A percentile compares a stretch with the other conserved stretches of the same genome.
These are phyloP conservation scores for Capsicum rhomboideum DNA, from an alignment of 257 asterid genomes.

Conservation along the genomic window DNA sequence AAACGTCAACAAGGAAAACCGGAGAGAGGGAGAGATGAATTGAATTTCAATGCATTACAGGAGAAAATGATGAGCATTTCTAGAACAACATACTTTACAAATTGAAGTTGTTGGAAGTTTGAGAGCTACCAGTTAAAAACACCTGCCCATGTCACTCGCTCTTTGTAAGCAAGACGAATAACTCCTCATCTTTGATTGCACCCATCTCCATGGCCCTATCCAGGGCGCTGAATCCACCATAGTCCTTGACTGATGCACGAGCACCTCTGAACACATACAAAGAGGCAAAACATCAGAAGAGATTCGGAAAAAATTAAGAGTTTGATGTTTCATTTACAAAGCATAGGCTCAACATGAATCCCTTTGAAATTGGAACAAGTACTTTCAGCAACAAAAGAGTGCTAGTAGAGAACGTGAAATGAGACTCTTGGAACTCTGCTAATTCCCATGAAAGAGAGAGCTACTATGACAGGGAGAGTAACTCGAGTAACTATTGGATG, in stretches of 20 bases:
- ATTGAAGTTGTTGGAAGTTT: not conserved
- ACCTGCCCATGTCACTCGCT: conserved; percentile 39
- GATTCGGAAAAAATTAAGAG: not conserved
- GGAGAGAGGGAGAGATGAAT: not conserved
- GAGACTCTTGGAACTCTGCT: not conserved
- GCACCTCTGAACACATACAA: conserved; percentile 59
- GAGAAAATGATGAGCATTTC: not conserved
- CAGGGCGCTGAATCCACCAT: conserved; percentile 61
- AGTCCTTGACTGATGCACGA: conserved; percentile 66
- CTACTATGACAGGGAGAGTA: not conserved
- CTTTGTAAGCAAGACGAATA: conserved; percentile 75
- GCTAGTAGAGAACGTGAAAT: not conserved
- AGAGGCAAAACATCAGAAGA: not conserved
- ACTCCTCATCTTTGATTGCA: conserved; percentile 88
- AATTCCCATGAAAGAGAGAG: not conserved
- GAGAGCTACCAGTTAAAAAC: not conserved
- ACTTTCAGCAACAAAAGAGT: not conserved
- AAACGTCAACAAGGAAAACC: not conserved
- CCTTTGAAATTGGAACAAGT: not conserved
- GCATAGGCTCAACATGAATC: not conserved
- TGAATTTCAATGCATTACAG: not conserved
- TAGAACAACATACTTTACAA: not conserved
- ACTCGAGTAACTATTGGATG: not conserved
- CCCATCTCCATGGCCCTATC: conserved; percentile 99
- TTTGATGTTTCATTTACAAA: not conserved